Evolutionary conservation across 2,329 filamentous ascomycete species (phyloP), one percentile per base, ranked within the genome.

Genomic region (Cytospora chrysosperma): DNA sequence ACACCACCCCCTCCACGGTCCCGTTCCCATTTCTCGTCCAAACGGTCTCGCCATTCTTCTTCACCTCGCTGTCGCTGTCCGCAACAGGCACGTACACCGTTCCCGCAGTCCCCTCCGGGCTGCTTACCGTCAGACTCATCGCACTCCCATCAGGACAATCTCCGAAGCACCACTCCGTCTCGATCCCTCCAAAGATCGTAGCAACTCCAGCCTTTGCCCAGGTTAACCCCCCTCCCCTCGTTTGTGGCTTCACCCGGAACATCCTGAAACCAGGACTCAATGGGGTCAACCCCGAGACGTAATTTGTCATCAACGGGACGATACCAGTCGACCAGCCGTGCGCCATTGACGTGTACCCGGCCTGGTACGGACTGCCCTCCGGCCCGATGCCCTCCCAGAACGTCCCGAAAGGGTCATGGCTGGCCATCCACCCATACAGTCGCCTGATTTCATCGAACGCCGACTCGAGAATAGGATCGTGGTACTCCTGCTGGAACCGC

Each of bases 271-370:
- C 82, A 0, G 79, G 77, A 4, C 70, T 72, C 7, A 73, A 71
- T 1, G 81, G 81, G 54, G 67, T 74, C 4, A 84, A 76, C 2
- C 82, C 81, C 0, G 84, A 73, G 1, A 84, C 74, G 49, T 80
- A 78, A 52, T 76, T 78, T 7, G 72, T 79, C 65, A 82, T 67
- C 8, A 80, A 70, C 1, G 82, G 79, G 51, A 81, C 78, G 19
- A 84, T 73, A 7, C 82, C 81, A 1, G 81, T 82, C 3, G 76
- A 76, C 82, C 81, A 84, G 0, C 79, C 82, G 60, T 84, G 82
- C 0, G 81, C 76, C 71, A 81, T 76, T 21, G 78, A 81, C 19
- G 80, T 84, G 63, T 77, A 82, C 0, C 70, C 76, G 1, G 70
- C 76, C 68, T 82, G 76, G 64, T 83, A 84, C 30, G 77, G 72